Evolutionary conservation across 2,329 filamentous ascomycete species (phyloP).

Genomic region (Hortaea werneckii): DNA sequence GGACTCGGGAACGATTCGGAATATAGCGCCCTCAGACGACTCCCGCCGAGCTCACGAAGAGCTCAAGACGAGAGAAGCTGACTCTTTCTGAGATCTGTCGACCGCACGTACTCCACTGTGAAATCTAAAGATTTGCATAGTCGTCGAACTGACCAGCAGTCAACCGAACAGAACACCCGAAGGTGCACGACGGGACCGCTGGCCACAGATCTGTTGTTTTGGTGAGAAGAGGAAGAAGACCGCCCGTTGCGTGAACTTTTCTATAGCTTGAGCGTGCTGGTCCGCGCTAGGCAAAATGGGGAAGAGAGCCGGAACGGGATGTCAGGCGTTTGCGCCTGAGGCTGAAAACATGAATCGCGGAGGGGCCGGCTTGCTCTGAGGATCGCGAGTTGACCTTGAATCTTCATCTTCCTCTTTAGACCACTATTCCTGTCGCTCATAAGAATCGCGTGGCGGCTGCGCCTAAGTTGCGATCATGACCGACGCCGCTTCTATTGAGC

Average conservation of each 20-base stretch:
- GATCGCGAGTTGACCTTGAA: no score
- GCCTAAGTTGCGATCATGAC: conserved; percentile 7
- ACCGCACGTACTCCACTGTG: conserved; percentile 54
- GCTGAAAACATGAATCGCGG: no score
- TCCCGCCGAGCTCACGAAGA: conserved; percentile 57
- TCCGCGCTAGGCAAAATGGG: not conserved
- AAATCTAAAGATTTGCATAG: conserved; percentile 39
- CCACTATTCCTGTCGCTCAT: no score
- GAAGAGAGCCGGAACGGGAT: not conserved
- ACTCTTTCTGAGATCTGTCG: conserved; percentile 87
- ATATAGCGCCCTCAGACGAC: conserved; percentile 62
- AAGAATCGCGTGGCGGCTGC: no score
- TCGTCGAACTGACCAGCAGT: conserved; percentile 77
- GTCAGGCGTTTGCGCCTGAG: no score
- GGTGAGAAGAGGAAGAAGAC: not conserved
- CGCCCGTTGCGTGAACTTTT: not conserved
- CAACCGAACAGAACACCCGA: conserved; percentile 53
- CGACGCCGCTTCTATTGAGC: conserved; percentile 62
- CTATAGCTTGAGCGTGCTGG: not conserved
- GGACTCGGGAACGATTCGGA: conserved; percentile 80
- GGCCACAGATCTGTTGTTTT: conserved; percentile 68
- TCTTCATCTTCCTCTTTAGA: no score
- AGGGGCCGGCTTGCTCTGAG: no score
- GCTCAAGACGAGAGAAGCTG: conserved; percentile 34
- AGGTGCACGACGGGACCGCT: conserved; percentile 55